Evolutionary conservation across 2,329 filamentous ascomycete genomes (phyloP).

Genomic region (Arthrobotrys musiformis): DNA sequence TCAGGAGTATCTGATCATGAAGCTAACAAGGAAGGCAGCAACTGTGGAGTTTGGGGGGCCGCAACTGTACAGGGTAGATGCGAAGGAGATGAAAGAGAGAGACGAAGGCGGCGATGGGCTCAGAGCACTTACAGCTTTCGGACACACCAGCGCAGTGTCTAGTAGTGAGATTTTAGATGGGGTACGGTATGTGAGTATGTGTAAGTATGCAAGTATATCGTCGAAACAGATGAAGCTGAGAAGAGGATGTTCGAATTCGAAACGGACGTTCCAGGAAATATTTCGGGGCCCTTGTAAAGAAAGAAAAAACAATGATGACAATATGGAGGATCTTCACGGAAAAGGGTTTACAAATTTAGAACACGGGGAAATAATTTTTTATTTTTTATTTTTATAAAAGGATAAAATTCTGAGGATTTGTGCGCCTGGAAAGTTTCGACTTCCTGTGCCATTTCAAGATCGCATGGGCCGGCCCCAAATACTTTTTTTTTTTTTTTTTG

Average conservation of each 20-base stretch:
- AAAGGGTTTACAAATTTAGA: slow-evolving; percentile 14
- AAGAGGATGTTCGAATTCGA: slow-evolving; percentile 10
- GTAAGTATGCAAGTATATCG: too few relatives aligned
- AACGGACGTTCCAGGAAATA: neutral
- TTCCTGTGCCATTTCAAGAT: slow-evolving; percentile 21
- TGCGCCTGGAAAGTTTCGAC: slow-evolving; percentile 36
- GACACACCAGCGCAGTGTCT: slow-evolving; percentile 1
- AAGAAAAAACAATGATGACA: slow-evolving; percentile 3
- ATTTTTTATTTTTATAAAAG: slow-evolving; percentile 1
- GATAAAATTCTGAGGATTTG: slow-evolving; percentile 39
- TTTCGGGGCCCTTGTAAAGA: neutral
- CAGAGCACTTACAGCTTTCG: slow-evolving; percentile 13
- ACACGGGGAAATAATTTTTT: slow-evolving; percentile 6
- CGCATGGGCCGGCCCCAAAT: slow-evolving; percentile 2
- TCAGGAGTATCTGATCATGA: slow-evolving; percentile 30
- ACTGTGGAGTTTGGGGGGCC: slow-evolving; percentile 15
- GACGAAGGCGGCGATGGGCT: slow-evolving; percentile 22
- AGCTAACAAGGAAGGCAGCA: slow-evolving; percentile 37
- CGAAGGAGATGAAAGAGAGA: slow-evolving; percentile 18
- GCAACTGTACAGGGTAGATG: slow-evolving; percentile 26
- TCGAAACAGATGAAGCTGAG: slow-evolving; percentile 17
- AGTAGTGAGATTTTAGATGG: slow-evolving; percentile 28
- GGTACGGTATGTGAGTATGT: neutral
- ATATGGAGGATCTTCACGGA: neutral
- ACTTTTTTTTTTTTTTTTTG: neutral